These are phyloP conservation scores for Leccinum truebloodii DNA, from an alignment of 768 basidiomycete genomes.

Conservation along the genomic window DNA sequence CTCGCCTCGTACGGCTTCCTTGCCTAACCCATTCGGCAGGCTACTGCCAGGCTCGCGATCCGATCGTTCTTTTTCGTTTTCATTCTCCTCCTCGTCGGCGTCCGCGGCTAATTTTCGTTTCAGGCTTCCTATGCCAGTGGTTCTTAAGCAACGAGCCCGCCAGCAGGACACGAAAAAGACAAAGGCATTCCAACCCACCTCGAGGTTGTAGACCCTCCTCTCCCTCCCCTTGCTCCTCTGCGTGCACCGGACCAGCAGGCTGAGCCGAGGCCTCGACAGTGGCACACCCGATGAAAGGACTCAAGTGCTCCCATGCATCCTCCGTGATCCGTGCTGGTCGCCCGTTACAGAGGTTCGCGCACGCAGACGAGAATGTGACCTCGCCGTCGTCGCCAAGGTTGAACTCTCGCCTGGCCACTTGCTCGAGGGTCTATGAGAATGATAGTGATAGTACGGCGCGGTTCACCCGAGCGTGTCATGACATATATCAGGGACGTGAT, in stretches of 20 bases:
- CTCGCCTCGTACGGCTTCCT: constrained; percentile 2
- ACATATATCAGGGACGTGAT: neutral
- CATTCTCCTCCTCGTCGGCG: neutral
- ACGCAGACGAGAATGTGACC: constrained; percentile 19
- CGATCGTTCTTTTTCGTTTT: neutral
- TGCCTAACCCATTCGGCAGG: neutral
- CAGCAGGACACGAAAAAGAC: neutral
- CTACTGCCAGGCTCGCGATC: neutral
- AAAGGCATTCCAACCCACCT: constrained; percentile 7
- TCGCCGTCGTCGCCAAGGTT: constrained; percentile 16
- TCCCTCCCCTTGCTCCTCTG: neutral
- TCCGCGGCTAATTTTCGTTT: neutral
- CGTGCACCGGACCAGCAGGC: neutral
- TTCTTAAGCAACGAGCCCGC: neutral
- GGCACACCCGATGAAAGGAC: constrained; percentile 26
- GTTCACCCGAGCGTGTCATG: neutral
- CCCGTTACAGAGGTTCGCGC: constrained; percentile 22
- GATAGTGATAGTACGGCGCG: neutral
- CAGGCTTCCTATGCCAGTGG: neutral
- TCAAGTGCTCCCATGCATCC: constrained; percentile 19
- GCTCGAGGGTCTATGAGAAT: constrained; percentile 14
- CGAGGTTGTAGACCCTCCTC: neutral
- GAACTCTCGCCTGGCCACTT: constrained; percentile 23
- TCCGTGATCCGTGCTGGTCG: constrained; percentile 25
- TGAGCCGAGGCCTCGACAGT: constrained; percentile 11